Conservation (phyloP, 257 asterid species). For the Solanum tarijense region DNA sequence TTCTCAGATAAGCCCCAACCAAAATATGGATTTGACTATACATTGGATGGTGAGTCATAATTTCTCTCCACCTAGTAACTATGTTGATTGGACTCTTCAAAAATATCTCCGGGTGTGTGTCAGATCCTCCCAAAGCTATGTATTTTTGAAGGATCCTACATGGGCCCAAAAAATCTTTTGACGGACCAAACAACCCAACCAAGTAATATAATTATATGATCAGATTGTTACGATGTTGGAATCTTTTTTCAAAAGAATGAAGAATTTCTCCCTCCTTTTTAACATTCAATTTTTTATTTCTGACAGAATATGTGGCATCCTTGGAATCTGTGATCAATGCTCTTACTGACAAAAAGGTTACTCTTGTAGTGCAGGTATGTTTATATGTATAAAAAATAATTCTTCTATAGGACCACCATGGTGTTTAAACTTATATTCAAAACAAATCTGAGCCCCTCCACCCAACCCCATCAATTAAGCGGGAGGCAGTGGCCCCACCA, state of each 20-base stretch:
- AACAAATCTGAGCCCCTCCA: background rate
- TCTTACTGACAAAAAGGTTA: slow-evolving; percentile 44
- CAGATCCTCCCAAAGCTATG: background rate
- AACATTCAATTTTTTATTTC: background rate
- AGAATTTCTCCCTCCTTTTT: background rate
- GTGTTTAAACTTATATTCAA: background rate
- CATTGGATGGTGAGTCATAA: slow-evolving; percentile 50
- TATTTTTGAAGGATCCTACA: background rate
- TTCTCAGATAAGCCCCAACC: slow-evolving; percentile 97
- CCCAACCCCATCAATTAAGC: background rate
- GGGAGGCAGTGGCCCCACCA: background rate
- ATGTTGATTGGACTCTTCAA: background rate
- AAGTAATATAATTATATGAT: background rate
- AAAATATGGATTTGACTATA: slow-evolving; percentile 82
- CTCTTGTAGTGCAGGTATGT: slow-evolving; percentile 85
- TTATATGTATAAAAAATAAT: background rate
- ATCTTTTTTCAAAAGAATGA: background rate
- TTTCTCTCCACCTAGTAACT: background rate
- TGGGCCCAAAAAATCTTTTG: background rate
- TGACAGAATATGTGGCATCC: slow-evolving; percentile 67
- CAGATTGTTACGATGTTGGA: background rate
- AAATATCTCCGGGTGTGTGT: background rate
- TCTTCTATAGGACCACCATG: background rate
- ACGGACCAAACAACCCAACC: background rate
- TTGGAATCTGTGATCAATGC: slow-evolving; percentile 53